Evolutionary conservation across 1,284 basidiomycete genomes (phyloP).

Genomic region (Takashimella tepidaria): DNA sequence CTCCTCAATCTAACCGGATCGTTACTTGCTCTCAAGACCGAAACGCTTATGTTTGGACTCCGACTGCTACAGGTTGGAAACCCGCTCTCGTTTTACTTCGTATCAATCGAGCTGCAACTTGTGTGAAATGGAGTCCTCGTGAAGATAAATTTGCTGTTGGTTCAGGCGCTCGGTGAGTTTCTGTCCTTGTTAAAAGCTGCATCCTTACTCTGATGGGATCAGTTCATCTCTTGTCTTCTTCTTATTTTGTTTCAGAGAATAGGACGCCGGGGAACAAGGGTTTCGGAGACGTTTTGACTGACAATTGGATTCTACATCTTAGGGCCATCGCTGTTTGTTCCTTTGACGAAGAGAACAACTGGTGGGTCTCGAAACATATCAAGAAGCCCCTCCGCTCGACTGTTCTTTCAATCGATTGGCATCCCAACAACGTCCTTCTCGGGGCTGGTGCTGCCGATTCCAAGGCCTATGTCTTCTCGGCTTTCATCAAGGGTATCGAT

Average conservation of each 20-base stretch:
- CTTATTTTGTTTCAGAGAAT: too few species aligned
- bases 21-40: constrained; percentile 98
- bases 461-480: constrained; percentile 96
- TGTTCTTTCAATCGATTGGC: constrained; percentile 92
- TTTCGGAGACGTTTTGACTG: too few species aligned
- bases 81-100: constrained; percentile 93
- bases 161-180: constrained; percentile 78
- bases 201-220: too few species aligned
- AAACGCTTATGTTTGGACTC: constrained; percentile 98
- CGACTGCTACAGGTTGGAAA: constrained; percentile 81
- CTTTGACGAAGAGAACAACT: constrained; percentile 94
- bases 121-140: constrained; percentile 91
- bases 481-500: constrained; percentile 99
- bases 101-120: constrained; percentile 92
- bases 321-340: constrained; percentile 91
- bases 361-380: constrained; percentile 97
- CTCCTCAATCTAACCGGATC: constrained; percentile 90
- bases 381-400: constrained; percentile 96
- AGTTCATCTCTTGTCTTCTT: too few species aligned
- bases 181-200: too few species aligned
- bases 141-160: constrained; percentile 99
- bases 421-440: constrained; percentile 92
- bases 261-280: too few species aligned
- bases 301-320: not conserved
- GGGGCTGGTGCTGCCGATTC: constrained; percentile 92